These are phyloP conservation scores for Cerioporus squamosus DNA, from an alignment of 1,284 basidiomycete genomes.

Conservation along the genomic window DNA sequence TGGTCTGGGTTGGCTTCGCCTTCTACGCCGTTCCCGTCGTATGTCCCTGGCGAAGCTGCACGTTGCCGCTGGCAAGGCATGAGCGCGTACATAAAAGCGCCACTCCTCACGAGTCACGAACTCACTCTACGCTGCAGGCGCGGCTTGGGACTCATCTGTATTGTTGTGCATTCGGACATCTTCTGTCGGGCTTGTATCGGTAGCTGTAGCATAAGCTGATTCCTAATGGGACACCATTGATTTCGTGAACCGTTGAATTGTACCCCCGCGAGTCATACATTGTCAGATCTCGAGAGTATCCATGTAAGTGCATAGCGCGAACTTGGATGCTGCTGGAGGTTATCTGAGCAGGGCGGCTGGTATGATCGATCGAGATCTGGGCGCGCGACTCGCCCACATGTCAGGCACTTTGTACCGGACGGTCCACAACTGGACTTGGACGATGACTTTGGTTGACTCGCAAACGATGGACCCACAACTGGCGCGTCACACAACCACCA, in stretches of 20 bases:
- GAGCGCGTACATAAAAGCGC: background rate
- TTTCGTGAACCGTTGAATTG: too few species aligned
- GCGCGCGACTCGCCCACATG: too few species aligned
- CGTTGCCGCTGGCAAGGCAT: slow-evolving; percentile 42
- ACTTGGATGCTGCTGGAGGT: too few species aligned
- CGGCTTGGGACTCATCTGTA: slow-evolving; percentile 6
- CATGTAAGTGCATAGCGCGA: too few species aligned
- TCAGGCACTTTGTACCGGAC: too few species aligned
- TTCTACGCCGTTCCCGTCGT: slow-evolving; percentile 76
- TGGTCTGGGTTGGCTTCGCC: slow-evolving; percentile 78
- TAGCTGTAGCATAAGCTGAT: slow-evolving; percentile 17
- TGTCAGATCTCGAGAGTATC: too few species aligned
- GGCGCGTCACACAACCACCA: background rate
- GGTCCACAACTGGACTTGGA: too few species aligned
- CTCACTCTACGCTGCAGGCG: slow-evolving; percentile 10
- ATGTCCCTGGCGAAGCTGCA: slow-evolving; percentile 74
- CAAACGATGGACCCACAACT: slow-evolving; percentile 7
- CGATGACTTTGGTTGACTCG: slow-evolving; percentile 14
- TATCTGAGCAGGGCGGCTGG: too few species aligned
- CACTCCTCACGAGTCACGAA: background rate
- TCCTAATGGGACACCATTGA: slow-evolving; percentile 4
- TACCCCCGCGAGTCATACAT: too few species aligned
- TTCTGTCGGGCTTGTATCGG: slow-evolving; percentile 15
- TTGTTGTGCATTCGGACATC: slow-evolving; percentile 7
- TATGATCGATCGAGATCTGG: too few species aligned